phyloP scores from a whole-genome alignment of 345 rosid species.

The Camelina laxa region DNA sequence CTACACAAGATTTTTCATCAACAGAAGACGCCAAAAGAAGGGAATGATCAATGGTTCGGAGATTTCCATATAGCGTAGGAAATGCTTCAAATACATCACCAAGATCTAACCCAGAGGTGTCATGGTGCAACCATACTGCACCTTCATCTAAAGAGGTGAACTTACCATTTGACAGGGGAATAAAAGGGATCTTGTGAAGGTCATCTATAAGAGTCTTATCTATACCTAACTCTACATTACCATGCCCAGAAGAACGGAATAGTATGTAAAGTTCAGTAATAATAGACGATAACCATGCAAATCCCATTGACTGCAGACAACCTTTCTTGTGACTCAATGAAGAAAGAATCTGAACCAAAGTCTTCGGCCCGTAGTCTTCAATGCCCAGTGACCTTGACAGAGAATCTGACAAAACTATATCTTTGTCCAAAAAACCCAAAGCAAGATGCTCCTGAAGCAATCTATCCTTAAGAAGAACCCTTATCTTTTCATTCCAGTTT shows the following conservation, averaged over 20 bases:
- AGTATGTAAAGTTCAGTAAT: constrained; percentile 61
- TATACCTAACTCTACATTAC: constrained; percentile 42
- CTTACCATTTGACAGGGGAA: constrained; percentile 85
- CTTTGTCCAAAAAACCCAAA: constrained; percentile 76
- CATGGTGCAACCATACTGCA: constrained; percentile 83
- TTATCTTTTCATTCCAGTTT: constrained; percentile 80
- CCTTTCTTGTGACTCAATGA: constrained; percentile 58
- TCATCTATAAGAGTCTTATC: constrained; percentile 50
- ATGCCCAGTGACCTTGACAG: constrained; percentile 80
- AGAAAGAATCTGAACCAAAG: constrained; percentile 62
- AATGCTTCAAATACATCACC: constrained; percentile 63
- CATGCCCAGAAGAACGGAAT: constrained; percentile 54
- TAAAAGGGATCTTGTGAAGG: constrained; percentile 66
- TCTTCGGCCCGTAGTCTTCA: constrained; percentile 76
- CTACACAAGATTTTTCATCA: constrained; percentile 42
- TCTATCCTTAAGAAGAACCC: constrained; percentile 57
- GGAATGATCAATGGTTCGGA: constrained; percentile 66
- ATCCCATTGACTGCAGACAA: constrained; percentile 69
- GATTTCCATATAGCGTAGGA: constrained; percentile 74
- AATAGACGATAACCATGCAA: constrained; percentile 77
- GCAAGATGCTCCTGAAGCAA: constrained; percentile 82
- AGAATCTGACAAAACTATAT: constrained; percentile 74
- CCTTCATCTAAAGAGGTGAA: constrained; percentile 72
- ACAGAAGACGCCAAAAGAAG: constrained; percentile 56
- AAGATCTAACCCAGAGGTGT: constrained; percentile 54